Conservation (phyloP, 2,329 filamentous ascomycete genomes). For the Trichoderma sp. region DNA sequence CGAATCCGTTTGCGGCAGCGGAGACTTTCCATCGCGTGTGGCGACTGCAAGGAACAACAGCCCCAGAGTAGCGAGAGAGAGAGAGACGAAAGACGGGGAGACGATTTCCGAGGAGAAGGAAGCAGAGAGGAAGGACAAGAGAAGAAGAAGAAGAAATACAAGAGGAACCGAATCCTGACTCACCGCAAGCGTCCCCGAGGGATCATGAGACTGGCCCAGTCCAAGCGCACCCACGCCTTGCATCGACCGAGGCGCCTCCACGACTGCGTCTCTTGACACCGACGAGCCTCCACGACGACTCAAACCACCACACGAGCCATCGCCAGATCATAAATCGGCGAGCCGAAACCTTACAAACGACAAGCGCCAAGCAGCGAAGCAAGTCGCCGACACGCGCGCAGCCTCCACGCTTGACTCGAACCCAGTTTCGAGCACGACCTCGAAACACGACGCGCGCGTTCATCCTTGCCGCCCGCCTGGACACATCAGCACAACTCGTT, state of each 20-base stretch:
- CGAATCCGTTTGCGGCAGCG: constrained; percentile 19
- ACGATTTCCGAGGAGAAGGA: too few relatives aligned
- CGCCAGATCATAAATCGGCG: neutral
- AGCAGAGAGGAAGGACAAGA: neutral
- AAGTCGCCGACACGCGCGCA: neutral
- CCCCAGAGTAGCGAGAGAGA: neutral
- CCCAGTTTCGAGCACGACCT: neutral
- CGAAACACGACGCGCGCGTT: neutral
- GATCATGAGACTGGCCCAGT: constrained; percentile 25
- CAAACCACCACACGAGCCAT: neutral
- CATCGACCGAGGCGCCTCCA: constrained; percentile 26
- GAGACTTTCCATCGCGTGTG: neutral
- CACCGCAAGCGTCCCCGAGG: neutral
- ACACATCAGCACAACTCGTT: neutral
- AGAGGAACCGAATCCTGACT: neutral
- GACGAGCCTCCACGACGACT: neutral
- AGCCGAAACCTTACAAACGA: neutral
- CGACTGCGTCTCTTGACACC: constrained; percentile 25
- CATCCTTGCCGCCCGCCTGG: neutral
- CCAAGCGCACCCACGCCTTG: constrained; percentile 7
- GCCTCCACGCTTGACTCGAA: constrained; percentile 1
- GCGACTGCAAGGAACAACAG: constrained; percentile 3
- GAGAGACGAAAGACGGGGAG: too few relatives aligned
- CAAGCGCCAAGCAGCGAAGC: neutral
- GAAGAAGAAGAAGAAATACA: neutral